phyloP scores from a whole-genome alignment of 2,329 filamentous ascomycete genomes.

The Pseudocercospora pini-densiflorae region DNA sequence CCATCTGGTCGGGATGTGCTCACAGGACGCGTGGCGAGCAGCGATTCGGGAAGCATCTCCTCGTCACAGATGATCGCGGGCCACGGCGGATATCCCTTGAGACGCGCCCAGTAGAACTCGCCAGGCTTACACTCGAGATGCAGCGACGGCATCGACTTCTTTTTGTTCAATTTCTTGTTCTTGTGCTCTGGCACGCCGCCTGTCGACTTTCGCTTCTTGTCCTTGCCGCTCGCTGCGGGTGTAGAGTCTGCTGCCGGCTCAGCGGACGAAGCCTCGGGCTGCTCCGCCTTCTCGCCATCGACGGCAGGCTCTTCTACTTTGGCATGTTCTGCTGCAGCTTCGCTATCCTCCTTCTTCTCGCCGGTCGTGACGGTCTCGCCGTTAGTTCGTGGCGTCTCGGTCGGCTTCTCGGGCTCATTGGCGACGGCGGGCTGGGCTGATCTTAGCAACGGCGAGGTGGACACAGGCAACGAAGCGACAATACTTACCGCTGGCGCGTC shows the following conservation, averaged over 20 bases:
- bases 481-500: constrained; percentile 37
- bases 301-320: constrained; percentile 33
- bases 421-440: constrained; percentile 29
- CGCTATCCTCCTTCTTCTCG: constrained; percentile 33
- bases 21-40: constrained; percentile 80
- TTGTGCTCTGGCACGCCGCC: constrained; percentile 68
- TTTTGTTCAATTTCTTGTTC: constrained; percentile 81
- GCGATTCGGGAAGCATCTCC: constrained; percentile 81
- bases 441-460: constrained; percentile 30
- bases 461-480: constrained; percentile 14
- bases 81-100: constrained; percentile 96
- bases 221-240: constrained; percentile 35
- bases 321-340: constrained; percentile 34
- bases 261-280: constrained; percentile 28
- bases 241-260: constrained; percentile 30
- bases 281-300: constrained; percentile 32
- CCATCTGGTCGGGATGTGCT: constrained; percentile 82
- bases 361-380: constrained; percentile 29
- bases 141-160: constrained; percentile 73
- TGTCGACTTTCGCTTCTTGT: constrained; percentile 62
- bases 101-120: constrained; percentile 87
- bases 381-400: constrained; percentile 29
- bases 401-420: constrained; percentile 24
- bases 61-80: constrained; percentile 93
- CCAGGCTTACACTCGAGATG: constrained; percentile 82